A percentile compares a stretch with the other conserved stretches of the same genome.
Conservation (phyloP, 306 rosid genomes). For the Vigna reflexopilosa region DNA sequence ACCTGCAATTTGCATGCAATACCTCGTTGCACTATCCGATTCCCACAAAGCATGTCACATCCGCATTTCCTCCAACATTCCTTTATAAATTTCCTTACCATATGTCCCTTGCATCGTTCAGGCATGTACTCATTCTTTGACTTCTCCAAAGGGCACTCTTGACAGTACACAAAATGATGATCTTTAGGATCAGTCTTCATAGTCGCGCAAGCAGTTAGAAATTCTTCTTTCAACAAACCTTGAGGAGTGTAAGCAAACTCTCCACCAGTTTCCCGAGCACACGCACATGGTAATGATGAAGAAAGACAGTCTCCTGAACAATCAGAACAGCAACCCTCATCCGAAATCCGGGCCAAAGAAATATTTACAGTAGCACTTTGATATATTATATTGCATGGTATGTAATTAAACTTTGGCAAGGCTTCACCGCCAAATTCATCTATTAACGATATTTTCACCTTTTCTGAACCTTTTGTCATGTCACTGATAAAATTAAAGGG, state of each 20-base stretch:
- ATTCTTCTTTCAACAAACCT: constrained; percentile 72
- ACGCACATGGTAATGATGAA: constrained; percentile 69
- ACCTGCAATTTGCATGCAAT: constrained; percentile 80
- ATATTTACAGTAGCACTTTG: constrained; percentile 69
- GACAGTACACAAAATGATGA: constrained; percentile 59
- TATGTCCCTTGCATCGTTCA: constrained; percentile 77
- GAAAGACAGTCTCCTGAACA: constrained; percentile 78
- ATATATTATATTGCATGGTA: constrained; percentile 62
- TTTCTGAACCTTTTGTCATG: constrained; percentile 75
- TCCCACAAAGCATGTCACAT: constrained; percentile 81
- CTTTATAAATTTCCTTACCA: constrained; percentile 69
- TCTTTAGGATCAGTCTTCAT: constrained; percentile 56
- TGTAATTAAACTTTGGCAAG: constrained; percentile 78
- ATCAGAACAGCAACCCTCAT: constrained; percentile 71
- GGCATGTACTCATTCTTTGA: constrained; percentile 56
- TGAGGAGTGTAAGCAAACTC: constrained; percentile 75
- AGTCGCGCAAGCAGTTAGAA: constrained; percentile 56
- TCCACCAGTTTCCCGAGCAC: constrained; percentile 91
- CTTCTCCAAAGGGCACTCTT: constrained; percentile 76
- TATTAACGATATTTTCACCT: constrained; percentile 62
- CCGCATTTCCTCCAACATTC: constrained; percentile 96
- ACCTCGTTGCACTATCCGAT: constrained; percentile 81
- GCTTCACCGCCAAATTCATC: constrained; percentile 59
- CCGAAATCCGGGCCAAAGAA: constrained; percentile 77
- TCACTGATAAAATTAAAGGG: constrained; percentile 44